These are phyloP conservation scores for Vitis hybrid DNA, from an alignment of 177 flowering plant species.

Conservation along the genomic window DNA sequence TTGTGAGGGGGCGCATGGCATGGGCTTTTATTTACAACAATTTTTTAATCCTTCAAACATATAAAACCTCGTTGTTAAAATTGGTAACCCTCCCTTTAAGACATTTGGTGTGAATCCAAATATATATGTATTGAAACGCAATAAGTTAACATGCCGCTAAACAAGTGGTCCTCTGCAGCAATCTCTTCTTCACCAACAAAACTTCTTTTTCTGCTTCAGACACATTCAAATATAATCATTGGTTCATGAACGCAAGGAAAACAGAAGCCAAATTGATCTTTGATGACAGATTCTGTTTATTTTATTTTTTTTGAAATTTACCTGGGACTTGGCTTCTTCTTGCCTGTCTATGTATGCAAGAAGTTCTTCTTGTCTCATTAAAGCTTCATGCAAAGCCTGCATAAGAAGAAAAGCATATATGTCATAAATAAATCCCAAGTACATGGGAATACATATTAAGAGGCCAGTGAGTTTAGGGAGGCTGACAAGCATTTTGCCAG, in stretches of 20 bases:
- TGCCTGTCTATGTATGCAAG: conserved; percentile 43
- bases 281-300: not conserved
- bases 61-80: not conserved
- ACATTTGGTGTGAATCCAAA: not conserved
- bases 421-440: not conserved
- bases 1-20: not conserved
- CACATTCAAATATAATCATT: not conserved
- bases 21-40: not conserved
- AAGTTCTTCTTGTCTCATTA: conserved; percentile 46
- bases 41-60: not conserved
- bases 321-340: conserved; percentile 29
- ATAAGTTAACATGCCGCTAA: not conserved
- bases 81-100: not conserved
- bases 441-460: not conserved
- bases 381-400: conserved; percentile 49
- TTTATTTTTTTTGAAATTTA: not conserved
- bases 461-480: not conserved
- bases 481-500: not conserved
- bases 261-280: not conserved
- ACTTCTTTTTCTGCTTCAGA: conserved; percentile 15
- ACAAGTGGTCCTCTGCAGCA: conserved; percentile 7
- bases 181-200: conserved; percentile 20
- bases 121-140: not conserved
- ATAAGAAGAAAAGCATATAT: not conserved
- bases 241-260: not conserved